Conservation (phyloP, 2,329 filamentous ascomycete genomes). For the Coniochaeta pulveracea region DNA sequence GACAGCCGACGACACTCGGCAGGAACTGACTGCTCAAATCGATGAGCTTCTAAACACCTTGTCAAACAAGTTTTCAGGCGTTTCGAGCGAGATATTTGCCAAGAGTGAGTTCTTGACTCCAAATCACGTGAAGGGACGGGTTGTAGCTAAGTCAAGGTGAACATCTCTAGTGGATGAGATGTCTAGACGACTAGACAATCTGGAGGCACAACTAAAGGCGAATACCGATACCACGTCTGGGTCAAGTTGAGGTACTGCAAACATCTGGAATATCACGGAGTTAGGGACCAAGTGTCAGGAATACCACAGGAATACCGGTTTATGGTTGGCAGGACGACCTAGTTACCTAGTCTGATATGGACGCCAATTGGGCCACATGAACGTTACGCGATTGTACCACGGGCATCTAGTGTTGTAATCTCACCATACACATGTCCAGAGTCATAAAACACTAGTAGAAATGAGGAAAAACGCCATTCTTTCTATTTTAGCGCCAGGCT, state of each 20-base stretch:
- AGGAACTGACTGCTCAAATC: slow-evolving; percentile 66
- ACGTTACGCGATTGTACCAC: too few species aligned
- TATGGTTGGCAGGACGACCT: too few species aligned
- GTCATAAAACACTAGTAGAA: too few species aligned
- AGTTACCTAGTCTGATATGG: too few species aligned
- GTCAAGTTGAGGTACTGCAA: not conserved
- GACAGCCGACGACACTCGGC: slow-evolving; percentile 34
- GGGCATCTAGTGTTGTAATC: too few species aligned
- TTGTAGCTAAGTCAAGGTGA: not conserved
- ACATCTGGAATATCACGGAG: too few species aligned
- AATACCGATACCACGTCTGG: slow-evolving; percentile 27
- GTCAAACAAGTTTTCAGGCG: slow-evolving; percentile 72
- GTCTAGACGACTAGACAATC: slow-evolving; percentile 71
- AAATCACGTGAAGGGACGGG: not conserved
- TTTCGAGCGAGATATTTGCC: slow-evolving; percentile 77
- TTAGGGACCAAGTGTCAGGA: too few species aligned
- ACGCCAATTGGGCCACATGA: too few species aligned
- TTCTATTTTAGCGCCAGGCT: too few species aligned
- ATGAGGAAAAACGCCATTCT: too few species aligned
- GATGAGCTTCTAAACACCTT: slow-evolving; percentile 80
- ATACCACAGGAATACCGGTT: too few species aligned
- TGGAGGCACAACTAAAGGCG: slow-evolving; percentile 62
- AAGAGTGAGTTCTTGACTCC: slow-evolving; percentile 54
- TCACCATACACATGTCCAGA: too few species aligned
- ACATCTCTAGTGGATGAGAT: slow-evolving; percentile 73